Conservation (phyloP, 257 asterid genomes). For the Solanum paucissectum region DNA sequence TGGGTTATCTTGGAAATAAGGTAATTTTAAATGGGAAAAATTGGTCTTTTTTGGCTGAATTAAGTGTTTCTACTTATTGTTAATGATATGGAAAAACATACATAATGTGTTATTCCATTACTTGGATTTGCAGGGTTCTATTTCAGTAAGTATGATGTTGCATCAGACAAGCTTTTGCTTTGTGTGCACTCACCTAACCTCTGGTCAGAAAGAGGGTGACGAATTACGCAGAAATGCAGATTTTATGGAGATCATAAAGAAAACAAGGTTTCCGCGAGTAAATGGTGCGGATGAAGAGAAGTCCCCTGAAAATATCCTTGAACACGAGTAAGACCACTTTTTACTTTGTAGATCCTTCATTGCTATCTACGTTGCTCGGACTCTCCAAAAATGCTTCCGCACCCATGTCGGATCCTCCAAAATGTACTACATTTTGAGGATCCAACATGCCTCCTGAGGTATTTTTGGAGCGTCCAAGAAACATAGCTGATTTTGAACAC, state of each 20-base stretch:
- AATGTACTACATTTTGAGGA: neutral
- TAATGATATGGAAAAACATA: neutral
- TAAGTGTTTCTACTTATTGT: neutral
- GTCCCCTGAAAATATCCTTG: slow-evolving; percentile 82
- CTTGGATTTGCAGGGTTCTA: slow-evolving; percentile 67
- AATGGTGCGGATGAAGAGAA: slow-evolving; percentile 56
- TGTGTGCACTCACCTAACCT: slow-evolving; percentile 88
- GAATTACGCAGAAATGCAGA: slow-evolving; percentile 88
- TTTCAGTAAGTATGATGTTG: slow-evolving; percentile 85
- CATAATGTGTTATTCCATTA: neutral
- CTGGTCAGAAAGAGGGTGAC: slow-evolving; percentile 97
- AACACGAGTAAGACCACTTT: slow-evolving; percentile 61
- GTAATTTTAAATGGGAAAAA: slow-evolving; percentile 20
- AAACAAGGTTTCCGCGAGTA: slow-evolving; percentile 91
- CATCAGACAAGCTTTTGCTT: slow-evolving; percentile 99
- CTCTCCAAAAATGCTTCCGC: neutral
- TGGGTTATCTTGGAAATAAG: slow-evolving; percentile 99
- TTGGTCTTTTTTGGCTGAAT: neutral
- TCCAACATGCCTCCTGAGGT: neutral
- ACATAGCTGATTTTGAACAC: neutral
- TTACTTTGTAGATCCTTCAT: neutral
- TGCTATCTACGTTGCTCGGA: neutral
- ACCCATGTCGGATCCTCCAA: neutral
- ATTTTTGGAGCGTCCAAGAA: neutral
- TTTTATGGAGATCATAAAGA: slow-evolving; percentile 84